phyloP scores from a whole-genome alignment of 2,329 filamentous ascomycete genomes.

The Botrytis fabae region DNA sequence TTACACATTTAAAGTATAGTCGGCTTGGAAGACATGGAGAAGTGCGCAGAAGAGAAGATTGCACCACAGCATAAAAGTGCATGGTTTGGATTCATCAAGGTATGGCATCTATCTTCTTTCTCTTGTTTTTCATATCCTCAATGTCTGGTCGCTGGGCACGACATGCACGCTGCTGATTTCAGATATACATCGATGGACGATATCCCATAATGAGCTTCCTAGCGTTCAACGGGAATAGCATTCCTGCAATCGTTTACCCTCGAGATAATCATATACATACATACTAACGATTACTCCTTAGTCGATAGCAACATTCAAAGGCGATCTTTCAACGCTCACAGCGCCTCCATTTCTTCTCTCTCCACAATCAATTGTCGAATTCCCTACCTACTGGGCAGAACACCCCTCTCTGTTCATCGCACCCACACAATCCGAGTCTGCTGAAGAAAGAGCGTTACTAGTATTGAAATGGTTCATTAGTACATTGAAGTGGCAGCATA shows the following conservation, averaged over 20 bases:
- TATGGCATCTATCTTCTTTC: constrained; percentile 22
- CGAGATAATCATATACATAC: background rate
- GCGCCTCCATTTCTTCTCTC: constrained; percentile 84
- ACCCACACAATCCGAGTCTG: constrained; percentile 74
- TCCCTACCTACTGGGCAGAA: constrained; percentile 79
- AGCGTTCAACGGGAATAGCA: background rate
- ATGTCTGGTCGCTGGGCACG: background rate
- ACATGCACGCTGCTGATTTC: background rate
- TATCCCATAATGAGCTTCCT: background rate
- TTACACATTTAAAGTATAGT: background rate
- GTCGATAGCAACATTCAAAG: constrained; percentile 81
- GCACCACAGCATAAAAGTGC: constrained; percentile 35
- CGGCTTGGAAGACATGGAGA: constrained; percentile 2
- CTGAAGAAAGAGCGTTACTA: constrained; percentile 47
- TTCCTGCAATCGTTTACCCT: background rate
- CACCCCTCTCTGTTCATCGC: constrained; percentile 77
- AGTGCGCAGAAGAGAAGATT: constrained; percentile 30
- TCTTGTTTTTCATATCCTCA: background rate
- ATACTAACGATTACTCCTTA: constrained; percentile 16
- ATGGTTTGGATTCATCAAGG: constrained; percentile 40
- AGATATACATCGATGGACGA: background rate
- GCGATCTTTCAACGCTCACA: constrained; percentile 76
- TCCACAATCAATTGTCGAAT: constrained; percentile 75
- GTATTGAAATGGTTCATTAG: constrained; percentile 78
- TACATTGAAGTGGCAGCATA: constrained; percentile 84